These are phyloP conservation scores for Cladosporium sp. DNA, from an alignment of 2,329 filamentous ascomycete genomes.

Conservation along the genomic window DNA sequence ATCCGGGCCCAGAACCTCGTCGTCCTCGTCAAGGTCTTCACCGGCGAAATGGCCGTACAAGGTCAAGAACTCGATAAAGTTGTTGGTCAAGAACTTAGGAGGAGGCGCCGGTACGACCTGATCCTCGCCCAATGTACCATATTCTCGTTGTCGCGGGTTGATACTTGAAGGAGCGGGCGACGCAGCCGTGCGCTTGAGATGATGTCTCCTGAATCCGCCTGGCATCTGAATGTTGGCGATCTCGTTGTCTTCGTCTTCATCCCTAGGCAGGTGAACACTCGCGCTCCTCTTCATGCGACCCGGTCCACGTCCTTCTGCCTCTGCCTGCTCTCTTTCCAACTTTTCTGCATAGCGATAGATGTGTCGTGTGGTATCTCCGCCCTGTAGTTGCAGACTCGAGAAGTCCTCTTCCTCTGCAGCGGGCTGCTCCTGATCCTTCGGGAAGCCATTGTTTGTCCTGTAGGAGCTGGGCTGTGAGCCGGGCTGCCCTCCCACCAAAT, in stretches of 20 bases:
- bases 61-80: slow-evolving; percentile 92
- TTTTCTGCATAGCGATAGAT: slow-evolving; percentile 98
- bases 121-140: slow-evolving; percentile 27
- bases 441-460: slow-evolving; percentile 26
- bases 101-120: slow-evolving; percentile 22
- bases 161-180: slow-evolving; percentile 50
- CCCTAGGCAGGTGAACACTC: slow-evolving; percentile 80
- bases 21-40: slow-evolving; percentile 94
- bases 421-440: slow-evolving; percentile 30
- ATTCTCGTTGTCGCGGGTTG: slow-evolving; percentile 37
- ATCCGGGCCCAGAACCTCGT: slow-evolving; percentile 80
- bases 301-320: slow-evolving; percentile 59
- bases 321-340: slow-evolving; percentile 75
- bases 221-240: slow-evolving; percentile 91
- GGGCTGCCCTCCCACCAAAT: slow-evolving; percentile 71
- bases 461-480: slow-evolving; percentile 37
- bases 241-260: slow-evolving; percentile 73
- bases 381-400: slow-evolving; percentile 87
- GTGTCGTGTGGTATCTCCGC: slow-evolving; percentile 88
- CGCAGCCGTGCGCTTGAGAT: slow-evolving; percentile 72
- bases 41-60: slow-evolving; percentile 97
- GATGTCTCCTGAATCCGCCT: slow-evolving; percentile 90
- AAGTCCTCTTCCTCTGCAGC: slow-evolving; percentile 71
- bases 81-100: slow-evolving; percentile 73
- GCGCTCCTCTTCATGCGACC: slow-evolving; percentile 73